These are phyloP conservation scores for Cladosporium sp. DNA, from an alignment of 2,329 filamentous ascomycete species.

Conservation along the genomic window DNA sequence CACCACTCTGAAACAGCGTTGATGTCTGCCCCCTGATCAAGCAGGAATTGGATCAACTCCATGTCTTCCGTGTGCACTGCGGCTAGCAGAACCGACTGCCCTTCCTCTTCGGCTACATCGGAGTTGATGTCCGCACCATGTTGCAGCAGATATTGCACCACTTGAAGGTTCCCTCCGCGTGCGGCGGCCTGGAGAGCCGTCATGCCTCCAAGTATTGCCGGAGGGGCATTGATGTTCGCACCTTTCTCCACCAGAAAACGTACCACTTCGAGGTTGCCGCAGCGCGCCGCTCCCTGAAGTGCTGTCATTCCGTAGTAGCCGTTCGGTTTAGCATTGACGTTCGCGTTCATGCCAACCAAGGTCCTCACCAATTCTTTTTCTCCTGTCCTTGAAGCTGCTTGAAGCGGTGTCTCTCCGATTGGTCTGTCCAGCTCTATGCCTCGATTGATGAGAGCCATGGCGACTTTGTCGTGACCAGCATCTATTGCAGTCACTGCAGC, in stretches of 20 bases:
- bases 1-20: not conserved
- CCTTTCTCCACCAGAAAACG: not conserved
- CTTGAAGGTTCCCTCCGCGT: not conserved
- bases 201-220: not conserved
- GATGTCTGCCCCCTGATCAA: not conserved
- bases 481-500: not conserved
- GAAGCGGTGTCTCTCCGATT: not conserved
- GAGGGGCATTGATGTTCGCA: not conserved
- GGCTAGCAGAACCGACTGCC: not conserved
- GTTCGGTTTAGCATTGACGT: not conserved
- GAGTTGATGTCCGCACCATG: conserved; percentile 2
- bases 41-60: not conserved
- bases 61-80: not conserved
- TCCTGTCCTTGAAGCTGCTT: not conserved
- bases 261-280: not conserved
- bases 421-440: not conserved
- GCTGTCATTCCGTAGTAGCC: not conserved
- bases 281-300: not conserved
- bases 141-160: not conserved
- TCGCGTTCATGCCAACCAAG: conserved; percentile 1
- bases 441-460: not conserved
- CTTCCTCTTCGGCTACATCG: not conserved
- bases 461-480: not conserved
- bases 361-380: not conserved
- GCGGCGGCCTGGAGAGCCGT: conserved; percentile 2